Base-by-base conservation (phyloP, 441 rosid genomes). In the Gossypium aridum region DNA sequence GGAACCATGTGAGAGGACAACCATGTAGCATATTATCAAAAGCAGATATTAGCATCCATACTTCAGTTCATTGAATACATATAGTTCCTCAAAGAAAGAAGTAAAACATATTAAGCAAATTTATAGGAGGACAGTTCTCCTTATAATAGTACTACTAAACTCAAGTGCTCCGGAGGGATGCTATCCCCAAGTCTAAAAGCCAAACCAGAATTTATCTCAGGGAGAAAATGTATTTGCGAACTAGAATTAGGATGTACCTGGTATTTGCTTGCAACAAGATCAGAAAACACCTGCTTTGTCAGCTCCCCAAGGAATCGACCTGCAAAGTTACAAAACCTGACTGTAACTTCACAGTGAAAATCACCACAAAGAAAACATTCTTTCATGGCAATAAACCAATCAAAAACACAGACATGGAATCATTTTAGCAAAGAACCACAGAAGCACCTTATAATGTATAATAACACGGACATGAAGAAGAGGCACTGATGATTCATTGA, bases 261-360 rank as follows among this genome's bases (percentile, higher is more conserved):
- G 83, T 88, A 96, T 87, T 96, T 96, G 83, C 99, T 94, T 55
- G 98, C 95, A 80, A 57, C 84, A 45, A 96, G 99, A 84, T 96
- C 98, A 55, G 86, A 79, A 82, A 96, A 90, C 3, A 96, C 99
- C 83, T 96, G 92, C 85, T 88, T 91, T 1, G 99, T 96, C 80
- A 96, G 79, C 92, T 92, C 98, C 77, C 77, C 99, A 64, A 96
- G 95, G 81, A 96, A 96, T 76, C 99, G 99, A 55, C 99, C 98
- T 96, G 85, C 76, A 80, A 34, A 69, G 7, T 23, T 45, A 28
- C 17, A 64, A 56, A 63, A 20, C 28, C 17, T 4, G 2, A 16
- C 47, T 57, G 22, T 57, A 3, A 71, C 39, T 71, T 59, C 28
- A 25, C 31, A 39, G 17, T 56, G 55, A 78, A 17, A 14, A 45